Evolutionary conservation across 2,329 filamentous ascomycete species (phyloP).

Genomic region (Xylaria polymorpha): DNA sequence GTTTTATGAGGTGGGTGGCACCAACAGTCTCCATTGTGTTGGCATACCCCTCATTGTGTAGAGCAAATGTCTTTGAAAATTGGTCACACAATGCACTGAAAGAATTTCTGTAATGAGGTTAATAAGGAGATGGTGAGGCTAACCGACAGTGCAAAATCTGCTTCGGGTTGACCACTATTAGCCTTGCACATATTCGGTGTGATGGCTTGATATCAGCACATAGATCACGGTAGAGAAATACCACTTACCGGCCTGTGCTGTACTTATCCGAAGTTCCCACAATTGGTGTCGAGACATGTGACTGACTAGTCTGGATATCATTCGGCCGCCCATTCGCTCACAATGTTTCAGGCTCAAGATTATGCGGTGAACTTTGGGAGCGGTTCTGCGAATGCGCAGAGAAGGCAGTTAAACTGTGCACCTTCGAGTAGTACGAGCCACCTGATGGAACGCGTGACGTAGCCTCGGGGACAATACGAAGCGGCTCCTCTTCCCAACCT

Average conservation of each 20-base stretch:
- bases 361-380: conserved; percentile 20
- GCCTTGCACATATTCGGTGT: not conserved
- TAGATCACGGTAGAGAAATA: not conserved
- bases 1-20: not conserved
- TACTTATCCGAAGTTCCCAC: conserved; percentile 23
- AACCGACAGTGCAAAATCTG: conserved; percentile 7
- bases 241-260: conserved; percentile 1
- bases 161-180: conserved; percentile 4
- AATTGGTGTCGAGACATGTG: conserved; percentile 23
- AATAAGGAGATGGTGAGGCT: conserved; percentile 9
- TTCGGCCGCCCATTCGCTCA: conserved; percentile 10
- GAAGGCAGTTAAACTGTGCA: conserved; percentile 11
- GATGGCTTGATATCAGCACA: conserved; percentile 13
- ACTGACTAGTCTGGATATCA: conserved; percentile 21
- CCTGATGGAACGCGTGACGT: conserved; percentile 30
- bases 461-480: conserved; percentile 19
- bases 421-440: conserved; percentile 20
- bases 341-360: conserved; percentile 15
- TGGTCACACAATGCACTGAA: not conserved
- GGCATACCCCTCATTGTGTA: not conserved
- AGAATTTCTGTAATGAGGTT: not conserved
- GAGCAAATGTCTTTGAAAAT: not conserved
- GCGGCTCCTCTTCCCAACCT: not conserved
- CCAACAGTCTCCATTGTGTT: not conserved
- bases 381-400: conserved; percentile 23